phyloP scores from a whole-genome alignment of 352 stramenopile species.

The Globisporangium okanoganense region DNA sequence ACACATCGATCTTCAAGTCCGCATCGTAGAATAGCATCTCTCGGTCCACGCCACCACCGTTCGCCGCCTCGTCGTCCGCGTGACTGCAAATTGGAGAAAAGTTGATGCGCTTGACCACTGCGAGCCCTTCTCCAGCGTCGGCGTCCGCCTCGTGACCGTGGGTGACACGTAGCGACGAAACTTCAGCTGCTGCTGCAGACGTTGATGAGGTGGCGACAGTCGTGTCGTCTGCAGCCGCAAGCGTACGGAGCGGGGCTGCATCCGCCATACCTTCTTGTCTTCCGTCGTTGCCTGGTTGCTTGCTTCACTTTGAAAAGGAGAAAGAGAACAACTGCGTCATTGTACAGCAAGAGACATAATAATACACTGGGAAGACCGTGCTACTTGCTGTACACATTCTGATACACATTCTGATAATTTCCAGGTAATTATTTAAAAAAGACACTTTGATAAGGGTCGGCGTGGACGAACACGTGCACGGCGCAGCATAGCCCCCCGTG shows the following conservation, averaged over 20 bases:
- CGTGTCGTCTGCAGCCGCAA: not conserved
- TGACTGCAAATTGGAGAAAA: constrained; percentile 17
- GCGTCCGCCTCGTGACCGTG: not conserved
- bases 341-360: no score
- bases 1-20: constrained; percentile 47
- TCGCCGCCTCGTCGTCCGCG: not conserved
- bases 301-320: not conserved
- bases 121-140: constrained; percentile 20
- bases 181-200: not conserved
- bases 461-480: no score
- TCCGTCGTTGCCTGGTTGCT: not conserved
- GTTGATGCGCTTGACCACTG: constrained; percentile 24
- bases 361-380: no score
- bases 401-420: no score
- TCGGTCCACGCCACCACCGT: not conserved
- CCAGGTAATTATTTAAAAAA: no score
- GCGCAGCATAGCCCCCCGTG: no score
- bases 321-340: not conserved
- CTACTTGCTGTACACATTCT: no score
- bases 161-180: not conserved
- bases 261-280: not conserved
- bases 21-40: constrained; percentile 42
- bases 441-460: no score
- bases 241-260: not conserved
- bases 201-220: not conserved